Evolutionary conservation across 2,329 filamentous ascomycete genomes (phyloP).

Genomic region (Aspergillus sp.): DNA sequence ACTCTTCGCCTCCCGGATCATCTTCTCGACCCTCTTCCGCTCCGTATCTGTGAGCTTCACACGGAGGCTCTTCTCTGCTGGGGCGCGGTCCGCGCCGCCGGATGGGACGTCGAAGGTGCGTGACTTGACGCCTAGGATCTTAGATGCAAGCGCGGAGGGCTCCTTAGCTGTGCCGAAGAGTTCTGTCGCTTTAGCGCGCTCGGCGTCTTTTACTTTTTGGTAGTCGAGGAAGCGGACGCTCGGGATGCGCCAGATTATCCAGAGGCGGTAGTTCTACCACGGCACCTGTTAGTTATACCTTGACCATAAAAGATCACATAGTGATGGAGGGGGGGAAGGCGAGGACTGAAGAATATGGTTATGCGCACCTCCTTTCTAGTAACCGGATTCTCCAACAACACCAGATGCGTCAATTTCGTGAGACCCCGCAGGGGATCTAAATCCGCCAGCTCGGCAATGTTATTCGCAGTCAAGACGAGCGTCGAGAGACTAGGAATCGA

Average conservation of each 20-base stretch:
- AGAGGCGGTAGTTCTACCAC: slow-evolving; percentile 83
- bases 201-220: slow-evolving; percentile 82
- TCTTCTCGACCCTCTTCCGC: slow-evolving; percentile 77
- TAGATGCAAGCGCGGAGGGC: slow-evolving; percentile 76
- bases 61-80: slow-evolving; percentile 64
- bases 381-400: slow-evolving; percentile 83
- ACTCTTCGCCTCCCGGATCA: slow-evolving; percentile 86
- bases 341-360: too few species aligned
- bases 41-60: slow-evolving; percentile 87
- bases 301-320: not conserved
- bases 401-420: slow-evolving; percentile 71
- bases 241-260: slow-evolving; percentile 84
- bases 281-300: not conserved
- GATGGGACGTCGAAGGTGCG: slow-evolving; percentile 63
- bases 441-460: slow-evolving; percentile 79
- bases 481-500: slow-evolving; percentile 80
- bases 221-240: slow-evolving; percentile 89
- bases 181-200: slow-evolving; percentile 72
- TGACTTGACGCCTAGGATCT: slow-evolving; percentile 84
- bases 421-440: slow-evolving; percentile 75
- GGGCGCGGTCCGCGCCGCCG: slow-evolving; percentile 38
- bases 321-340: too few species aligned
- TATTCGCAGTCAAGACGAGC: slow-evolving; percentile 80
- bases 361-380: slow-evolving; percentile 82
- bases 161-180: slow-evolving; percentile 78